These are phyloP conservation scores for Jamesozyma spencerorum DNA, from an alignment of 805 yeast species.

Conservation along the genomic window DNA sequence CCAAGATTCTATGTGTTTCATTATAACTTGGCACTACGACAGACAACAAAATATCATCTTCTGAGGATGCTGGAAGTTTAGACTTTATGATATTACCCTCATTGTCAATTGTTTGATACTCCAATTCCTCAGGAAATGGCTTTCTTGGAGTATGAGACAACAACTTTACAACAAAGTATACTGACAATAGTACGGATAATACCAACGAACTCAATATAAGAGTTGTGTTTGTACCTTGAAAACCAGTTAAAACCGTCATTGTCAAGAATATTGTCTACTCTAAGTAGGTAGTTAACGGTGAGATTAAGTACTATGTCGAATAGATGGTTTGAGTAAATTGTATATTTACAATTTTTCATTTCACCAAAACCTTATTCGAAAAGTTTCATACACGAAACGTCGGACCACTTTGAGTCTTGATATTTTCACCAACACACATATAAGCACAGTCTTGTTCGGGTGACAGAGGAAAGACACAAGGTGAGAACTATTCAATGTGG, in stretches of 20 bases:
- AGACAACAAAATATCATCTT: conserved; percentile 45
- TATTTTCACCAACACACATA: too few species aligned
- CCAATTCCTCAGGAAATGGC: conserved; percentile 44
- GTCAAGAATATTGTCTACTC: too few species aligned
- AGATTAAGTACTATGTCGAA: too few species aligned
- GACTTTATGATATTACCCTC: conserved; percentile 25
- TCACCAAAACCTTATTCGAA: too few species aligned
- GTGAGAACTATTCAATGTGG: too few species aligned
- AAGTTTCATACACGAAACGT: too few species aligned
- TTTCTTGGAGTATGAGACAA: conserved; percentile 59
- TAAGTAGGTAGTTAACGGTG: too few species aligned
- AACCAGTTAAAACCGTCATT: neutral
- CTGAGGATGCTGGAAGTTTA: conserved; percentile 17
- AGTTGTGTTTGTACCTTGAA: neutral
- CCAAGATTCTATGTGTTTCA: conserved; percentile 62
- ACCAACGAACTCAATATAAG: conserved; percentile 2
- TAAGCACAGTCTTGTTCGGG: too few species aligned
- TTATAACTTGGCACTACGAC: conserved; percentile 92
- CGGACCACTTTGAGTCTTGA: too few species aligned
- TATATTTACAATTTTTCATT: too few species aligned
- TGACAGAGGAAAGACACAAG: too few species aligned
- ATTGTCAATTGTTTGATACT: conserved; percentile 42
- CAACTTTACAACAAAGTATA: conserved; percentile 36
- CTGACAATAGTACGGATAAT: conserved; percentile 8
- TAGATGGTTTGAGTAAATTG: too few species aligned